Evolutionary conservation across 352 stramenopile genomes (phyloP), one percentile per base, ranked within the genome.

Genomic region (Labyrinthula sp.): DNA sequence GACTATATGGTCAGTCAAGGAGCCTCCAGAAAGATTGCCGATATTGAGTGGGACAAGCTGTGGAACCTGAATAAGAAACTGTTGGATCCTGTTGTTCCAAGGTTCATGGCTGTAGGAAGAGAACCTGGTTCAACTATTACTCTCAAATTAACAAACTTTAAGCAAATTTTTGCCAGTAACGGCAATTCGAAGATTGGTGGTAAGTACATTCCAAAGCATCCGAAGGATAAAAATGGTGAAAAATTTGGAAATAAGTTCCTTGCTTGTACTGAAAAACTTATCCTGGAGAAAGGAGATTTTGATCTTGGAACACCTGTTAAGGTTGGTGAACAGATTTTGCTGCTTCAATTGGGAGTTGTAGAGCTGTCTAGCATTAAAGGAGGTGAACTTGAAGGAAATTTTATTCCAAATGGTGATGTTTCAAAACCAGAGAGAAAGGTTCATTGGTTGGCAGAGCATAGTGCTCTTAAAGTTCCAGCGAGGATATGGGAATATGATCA

Each of bases 31-130:
- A 56, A 56, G n/a, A 3, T 21, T 17, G 34, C 48, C 14, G 33
- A 61, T 1, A 61, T 61, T 87, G 87, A 96, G 48, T 98, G 89
- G 88, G 83, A 91, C 69, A 95, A 94, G 62, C 96, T 99, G 57
- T 99, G 88, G 88, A 88, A 79, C 8, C 71, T 91, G 47, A 99
- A 99, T 75, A 97, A 97, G 71, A 85, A 89, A 45, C 75, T 94
- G 48, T 74, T 97, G 46, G 90, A 99, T 65, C 79, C 79, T 8
- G 75, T 66, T 10, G 78, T 84, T 1, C 79, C 73, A 45, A 77
- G 90, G 33, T 97, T 92, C 72, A 97, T 96, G 67, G 90, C 81
- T 7, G 68, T 99, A 39, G 79, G 89, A 57, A 74, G 78, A 40
- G 61, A 68, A 12, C 70, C 77, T 24, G 70, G 77, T 23, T 58